Evolutionary conservation across 2,329 filamentous ascomycete genomes (phyloP).

Genomic region (Fusarium sp.): DNA sequence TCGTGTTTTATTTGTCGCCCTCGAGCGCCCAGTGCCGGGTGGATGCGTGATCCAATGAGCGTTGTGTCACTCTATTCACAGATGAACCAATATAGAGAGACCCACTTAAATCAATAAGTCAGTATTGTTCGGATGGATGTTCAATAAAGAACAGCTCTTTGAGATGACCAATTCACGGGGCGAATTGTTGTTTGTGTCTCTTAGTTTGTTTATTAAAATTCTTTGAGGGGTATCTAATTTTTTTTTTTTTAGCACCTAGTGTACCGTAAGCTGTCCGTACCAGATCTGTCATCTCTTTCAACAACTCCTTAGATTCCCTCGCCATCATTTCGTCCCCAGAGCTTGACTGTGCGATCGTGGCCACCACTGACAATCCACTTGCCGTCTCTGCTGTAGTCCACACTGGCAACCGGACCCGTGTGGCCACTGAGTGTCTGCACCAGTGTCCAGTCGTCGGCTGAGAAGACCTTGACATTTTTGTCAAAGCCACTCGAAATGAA

Average conservation of each 20-base stretch:
- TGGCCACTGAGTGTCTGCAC: conserved; percentile 91
- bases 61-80: conserved; percentile 10
- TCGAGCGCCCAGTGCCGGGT: not conserved
- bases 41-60: conserved; percentile 39
- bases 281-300: conserved; percentile 14
- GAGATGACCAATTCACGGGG: not conserved
- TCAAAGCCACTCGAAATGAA: conserved; percentile 93
- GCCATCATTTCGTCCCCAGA: conserved; percentile 90
- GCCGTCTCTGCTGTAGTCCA: conserved; percentile 86
- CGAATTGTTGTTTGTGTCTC: not conserved
- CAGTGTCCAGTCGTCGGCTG: conserved; percentile 93
- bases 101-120: conserved; percentile 18
- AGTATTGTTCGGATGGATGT: not conserved
- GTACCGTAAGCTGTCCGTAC: conserved; percentile 32
- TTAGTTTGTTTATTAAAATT: conserved; percentile 10
- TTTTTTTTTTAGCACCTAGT: conserved; percentile 31
- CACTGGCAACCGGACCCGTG: conserved; percentile 89
- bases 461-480: conserved; percentile 94
- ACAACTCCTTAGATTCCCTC: conserved; percentile 59
- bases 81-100: conserved; percentile 20
- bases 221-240: conserved; percentile 46
- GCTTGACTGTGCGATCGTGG: conserved; percentile 93
- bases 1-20: not conserved
- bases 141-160: not conserved
- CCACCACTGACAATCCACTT: conserved; percentile 95